These are phyloP conservation scores for Lachnellula hyalina DNA, from an alignment of 2,329 filamentous ascomycete genomes.

Conservation along the genomic window DNA sequence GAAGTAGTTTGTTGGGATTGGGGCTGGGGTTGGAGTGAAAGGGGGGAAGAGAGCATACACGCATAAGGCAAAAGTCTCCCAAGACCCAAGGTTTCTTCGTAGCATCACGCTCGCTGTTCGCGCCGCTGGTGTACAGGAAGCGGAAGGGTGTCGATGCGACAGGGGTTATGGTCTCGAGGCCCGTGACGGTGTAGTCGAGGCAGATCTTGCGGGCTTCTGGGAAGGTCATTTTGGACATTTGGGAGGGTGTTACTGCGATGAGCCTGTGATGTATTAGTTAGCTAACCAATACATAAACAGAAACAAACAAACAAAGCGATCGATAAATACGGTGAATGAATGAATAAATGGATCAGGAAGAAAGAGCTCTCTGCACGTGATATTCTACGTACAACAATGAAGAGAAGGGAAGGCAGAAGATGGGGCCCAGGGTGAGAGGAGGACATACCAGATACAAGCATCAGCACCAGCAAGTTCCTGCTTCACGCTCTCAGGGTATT, in stretches of 20 bases:
- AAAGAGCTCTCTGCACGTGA: background rate
- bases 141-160: constrained; percentile 34
- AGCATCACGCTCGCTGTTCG: constrained; percentile 39
- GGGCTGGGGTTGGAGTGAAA: too few relatives aligned
- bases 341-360: background rate
- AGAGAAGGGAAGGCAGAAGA: too few relatives aligned
- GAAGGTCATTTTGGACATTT: constrained; percentile 28
- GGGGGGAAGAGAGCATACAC: constrained; percentile 26
- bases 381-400: too few relatives aligned
- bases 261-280: constrained; percentile 27
- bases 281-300: background rate
- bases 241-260: constrained; percentile 39
- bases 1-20: too few relatives aligned
- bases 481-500: constrained; percentile 31
- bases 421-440: background rate
- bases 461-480: constrained; percentile 30
- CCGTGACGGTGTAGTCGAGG: constrained; percentile 33
- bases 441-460: constrained; percentile 35
- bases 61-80: constrained; percentile 39
- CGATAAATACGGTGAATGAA: background rate
- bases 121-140: constrained; percentile 47
- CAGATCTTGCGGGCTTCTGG: constrained; percentile 39
- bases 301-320: background rate
- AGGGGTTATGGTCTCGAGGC: constrained; percentile 32
- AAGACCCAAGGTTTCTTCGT: constrained; percentile 36